Base-by-base conservation (phyloP, 192 early-diverging fungal species). In the Rhizophlyctis rosea region DNA sequence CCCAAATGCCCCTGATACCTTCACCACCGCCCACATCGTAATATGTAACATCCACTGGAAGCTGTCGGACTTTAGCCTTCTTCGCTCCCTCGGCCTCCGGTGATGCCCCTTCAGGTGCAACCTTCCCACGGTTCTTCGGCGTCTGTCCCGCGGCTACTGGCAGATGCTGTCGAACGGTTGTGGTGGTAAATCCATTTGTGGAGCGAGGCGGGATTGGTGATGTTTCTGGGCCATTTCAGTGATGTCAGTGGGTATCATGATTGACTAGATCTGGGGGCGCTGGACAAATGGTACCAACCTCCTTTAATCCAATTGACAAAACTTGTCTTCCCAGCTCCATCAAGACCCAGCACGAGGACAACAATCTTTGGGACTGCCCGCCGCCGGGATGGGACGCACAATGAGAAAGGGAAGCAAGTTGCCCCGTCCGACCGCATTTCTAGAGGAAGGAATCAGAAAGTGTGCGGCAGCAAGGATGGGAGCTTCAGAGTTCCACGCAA, bases 1-100 rank as follows among this genome's bases (percentile, higher is more conserved):
- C 23, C 70, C 70, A 72, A 48, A 72, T 72, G 27, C 59, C 64
- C 9, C 70, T 55, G 47, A 72, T 72, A 57, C 48, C 53, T 4
- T 4, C 23, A 28, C 39, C 65, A 2, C 70, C 70, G 9, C 70
- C 70, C 11, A 72, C 51, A 49, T 72, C 70, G 44, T 68, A 67
- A n/a, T n/a, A n/a, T n/a, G n/a, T n/a, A 36, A 65, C 48, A 13
- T 50, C 50, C 21, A 60, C 58, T 49, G 23, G 7, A 21, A 36
- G 7, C 28, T 47, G 32, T 3, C 28, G 31, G 31, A 11, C 9
- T n/a, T 49, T 59, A 49, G 7, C 9, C 30, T 59, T 59, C 33
- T 64, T 64, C 44, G 28, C 21, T 14, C 18, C n/a, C 13, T 24
- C 39, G 18, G 39, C 18, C 9, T 44, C 9, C 7, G 7, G 39